phyloP scores from a whole-genome alignment of 805 yeast species.

The Wickerhamiella siamensis region DNA sequence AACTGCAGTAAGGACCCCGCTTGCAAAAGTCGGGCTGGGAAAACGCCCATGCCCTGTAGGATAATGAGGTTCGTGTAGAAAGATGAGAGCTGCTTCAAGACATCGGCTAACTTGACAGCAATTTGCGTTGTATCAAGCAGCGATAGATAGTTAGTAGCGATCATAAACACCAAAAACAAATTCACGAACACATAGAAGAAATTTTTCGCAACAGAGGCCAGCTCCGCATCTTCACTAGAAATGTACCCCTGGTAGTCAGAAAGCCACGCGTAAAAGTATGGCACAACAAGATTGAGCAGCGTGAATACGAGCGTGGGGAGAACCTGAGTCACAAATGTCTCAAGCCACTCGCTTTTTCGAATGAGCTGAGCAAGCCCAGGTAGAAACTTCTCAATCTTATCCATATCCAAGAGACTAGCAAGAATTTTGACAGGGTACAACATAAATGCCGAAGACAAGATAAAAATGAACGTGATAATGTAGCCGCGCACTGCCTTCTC shows the following conservation, averaged over 20 bases:
- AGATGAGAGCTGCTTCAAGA: conserved; percentile 62
- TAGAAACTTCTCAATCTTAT: conserved; percentile 66
- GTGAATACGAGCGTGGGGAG: conserved; percentile 88
- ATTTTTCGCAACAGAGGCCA: conserved; percentile 80
- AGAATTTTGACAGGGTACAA: conserved; percentile 73
- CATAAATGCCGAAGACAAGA: conserved; percentile 54
- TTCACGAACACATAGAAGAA: conserved; percentile 91
- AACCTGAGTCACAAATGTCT: conserved; percentile 69
- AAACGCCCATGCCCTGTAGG: conserved; percentile 72
- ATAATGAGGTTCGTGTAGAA: conserved; percentile 82
- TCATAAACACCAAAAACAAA: conserved; percentile 81
- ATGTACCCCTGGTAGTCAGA: conserved; percentile 78
- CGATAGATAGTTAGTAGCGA: conserved; percentile 75
- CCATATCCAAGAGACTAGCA: conserved; percentile 66
- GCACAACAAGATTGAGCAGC: conserved; percentile 64
- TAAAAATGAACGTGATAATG: conserved; percentile 50
- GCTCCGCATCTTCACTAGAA: conserved; percentile 84
- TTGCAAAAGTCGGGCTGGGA: conserved; percentile 74
- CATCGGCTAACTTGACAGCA: conserved; percentile 73
- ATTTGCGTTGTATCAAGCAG: conserved; percentile 76
- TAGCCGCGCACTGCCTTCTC: conserved; percentile 56
- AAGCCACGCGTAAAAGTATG: conserved; percentile 72
- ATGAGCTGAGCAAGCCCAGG: conserved; percentile 65
- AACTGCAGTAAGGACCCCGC: conserved; percentile 65
- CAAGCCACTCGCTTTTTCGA: conserved; percentile 53